A percentile compares a stretch with the other conserved stretches of the same genome.
These are phyloP conservation scores for Fusarium transvaalense DNA, from an alignment of 2,329 filamentous ascomycete species.

Conservation along the genomic window DNA sequence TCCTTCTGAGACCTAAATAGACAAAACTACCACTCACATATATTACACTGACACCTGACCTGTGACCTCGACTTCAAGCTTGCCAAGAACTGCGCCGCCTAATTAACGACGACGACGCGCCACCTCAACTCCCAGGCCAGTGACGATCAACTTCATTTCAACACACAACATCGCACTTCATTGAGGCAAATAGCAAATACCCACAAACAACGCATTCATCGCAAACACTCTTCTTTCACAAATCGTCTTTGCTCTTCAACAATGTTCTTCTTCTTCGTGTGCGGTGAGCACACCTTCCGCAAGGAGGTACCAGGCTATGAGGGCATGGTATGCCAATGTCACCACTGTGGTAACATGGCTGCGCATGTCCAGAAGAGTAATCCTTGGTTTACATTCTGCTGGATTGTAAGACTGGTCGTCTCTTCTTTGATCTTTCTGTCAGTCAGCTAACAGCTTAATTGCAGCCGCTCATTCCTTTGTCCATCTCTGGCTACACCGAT, in stretches of 20 bases:
- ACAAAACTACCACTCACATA: neutral
- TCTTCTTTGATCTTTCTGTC: neutral
- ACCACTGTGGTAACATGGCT: constrained; percentile 75
- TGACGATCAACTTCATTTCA: constrained; percentile 1
- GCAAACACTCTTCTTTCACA: neutral
- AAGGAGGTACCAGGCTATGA: constrained; percentile 72
- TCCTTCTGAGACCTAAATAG: neutral
- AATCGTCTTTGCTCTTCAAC: neutral
- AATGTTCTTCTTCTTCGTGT: constrained; percentile 74
- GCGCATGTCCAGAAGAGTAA: constrained; percentile 72
- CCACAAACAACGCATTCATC: constrained; percentile 1
- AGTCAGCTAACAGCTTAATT: constrained; percentile 30
- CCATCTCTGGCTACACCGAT: constrained; percentile 74
- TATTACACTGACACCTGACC: constrained; percentile 9
- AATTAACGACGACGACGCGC: constrained; percentile 36
- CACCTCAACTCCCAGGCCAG: constrained; percentile 14
- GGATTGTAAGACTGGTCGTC: constrained; percentile 67
- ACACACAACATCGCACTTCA: constrained; percentile 11
- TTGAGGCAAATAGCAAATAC: neutral
- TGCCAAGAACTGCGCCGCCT: constrained; percentile 42
- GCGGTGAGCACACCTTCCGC: constrained; percentile 72
- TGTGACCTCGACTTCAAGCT: constrained; percentile 20
- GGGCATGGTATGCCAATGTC: constrained; percentile 71
- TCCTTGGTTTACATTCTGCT: constrained; percentile 85
- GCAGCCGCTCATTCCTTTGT: constrained; percentile 79